Evolutionary conservation across 2,329 filamentous ascomycete genomes (phyloP).

Genomic region (Celoporthe dispersa): DNA sequence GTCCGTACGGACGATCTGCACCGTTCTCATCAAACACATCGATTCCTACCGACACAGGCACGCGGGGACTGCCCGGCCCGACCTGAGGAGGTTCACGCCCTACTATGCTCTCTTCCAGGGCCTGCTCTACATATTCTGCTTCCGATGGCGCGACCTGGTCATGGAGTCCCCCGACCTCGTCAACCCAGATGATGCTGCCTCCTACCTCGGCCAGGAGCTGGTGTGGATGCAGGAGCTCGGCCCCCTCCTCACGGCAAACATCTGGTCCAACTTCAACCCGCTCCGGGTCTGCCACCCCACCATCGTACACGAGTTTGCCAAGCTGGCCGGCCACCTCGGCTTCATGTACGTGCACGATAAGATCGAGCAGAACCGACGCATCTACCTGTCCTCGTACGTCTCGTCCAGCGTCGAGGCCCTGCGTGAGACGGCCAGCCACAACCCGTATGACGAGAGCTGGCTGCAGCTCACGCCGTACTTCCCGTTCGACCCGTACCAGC

Average conservation of each 20-base stretch:
- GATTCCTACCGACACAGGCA: constrained; percentile 74
- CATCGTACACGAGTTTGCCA: constrained; percentile 91
- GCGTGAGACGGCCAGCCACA: constrained; percentile 53
- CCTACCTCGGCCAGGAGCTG: constrained; percentile 71
- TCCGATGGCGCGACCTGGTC: constrained; percentile 92
- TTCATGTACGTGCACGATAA: constrained; percentile 90
- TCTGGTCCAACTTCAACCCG: constrained; percentile 89
- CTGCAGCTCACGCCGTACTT: constrained; percentile 94
- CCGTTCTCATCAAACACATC: constrained; percentile 76
- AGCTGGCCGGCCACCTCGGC: constrained; percentile 80
- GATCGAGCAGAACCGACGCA: constrained; percentile 89
- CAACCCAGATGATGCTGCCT: constrained; percentile 65
- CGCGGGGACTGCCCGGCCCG: constrained; percentile 77
- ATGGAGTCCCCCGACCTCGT: constrained; percentile 62
- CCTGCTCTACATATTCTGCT: constrained; percentile 93
- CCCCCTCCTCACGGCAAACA: constrained; percentile 74
- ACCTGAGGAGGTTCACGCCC: constrained; percentile 79
- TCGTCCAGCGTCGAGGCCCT: constrained; percentile 58
- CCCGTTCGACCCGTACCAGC: constrained; percentile 94
- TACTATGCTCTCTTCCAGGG: constrained; percentile 92
- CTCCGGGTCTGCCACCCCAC: constrained; percentile 90
- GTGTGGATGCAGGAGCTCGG: constrained; percentile 77
- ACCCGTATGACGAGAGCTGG: constrained; percentile 71
- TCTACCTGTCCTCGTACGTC: constrained; percentile 76
- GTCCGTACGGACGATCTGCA: constrained; percentile 81